Conservation (phyloP, 305 asterid species). For the Fraxinus ornus region DNA sequence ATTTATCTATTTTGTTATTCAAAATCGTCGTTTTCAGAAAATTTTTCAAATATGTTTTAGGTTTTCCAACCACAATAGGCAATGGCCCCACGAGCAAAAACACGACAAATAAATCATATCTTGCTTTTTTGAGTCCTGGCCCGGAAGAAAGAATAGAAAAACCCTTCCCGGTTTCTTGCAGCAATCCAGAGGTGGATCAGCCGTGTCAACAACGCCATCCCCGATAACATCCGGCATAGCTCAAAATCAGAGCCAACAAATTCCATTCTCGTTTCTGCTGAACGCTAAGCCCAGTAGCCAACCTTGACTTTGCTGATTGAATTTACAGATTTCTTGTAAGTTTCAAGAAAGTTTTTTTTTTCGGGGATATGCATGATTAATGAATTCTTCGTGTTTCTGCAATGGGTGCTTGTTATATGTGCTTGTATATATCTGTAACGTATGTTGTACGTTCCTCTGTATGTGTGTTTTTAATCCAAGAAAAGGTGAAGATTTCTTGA, state of each 20-base stretch:
- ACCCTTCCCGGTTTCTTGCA: no score
- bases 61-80: background rate
- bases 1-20: no score
- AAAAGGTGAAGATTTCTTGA: background rate
- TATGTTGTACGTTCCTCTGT: background rate
- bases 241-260: slow-evolving; percentile 26
- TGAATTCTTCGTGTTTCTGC: background rate
- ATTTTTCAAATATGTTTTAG: background rate
- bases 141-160: background rate
- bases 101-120: background rate
- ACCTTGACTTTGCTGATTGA: slow-evolving; percentile 11
- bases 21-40: no score
- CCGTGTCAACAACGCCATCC: background rate
- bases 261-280: background rate
- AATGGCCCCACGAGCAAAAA: background rate
- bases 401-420: background rate
- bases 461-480: background rate
- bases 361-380: slow-evolving; percentile 11
- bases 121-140: background rate
- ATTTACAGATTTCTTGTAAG: slow-evolving; percentile 24
- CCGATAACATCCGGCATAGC: slow-evolving; percentile 12
- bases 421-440: no score
- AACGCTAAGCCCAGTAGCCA: background rate
- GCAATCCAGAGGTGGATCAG: background rate
- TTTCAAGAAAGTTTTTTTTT: background rate